Evolutionary conservation across 2,329 filamentous ascomycete species (phyloP).

Genomic region (Dothideomycetes sp.): DNA sequence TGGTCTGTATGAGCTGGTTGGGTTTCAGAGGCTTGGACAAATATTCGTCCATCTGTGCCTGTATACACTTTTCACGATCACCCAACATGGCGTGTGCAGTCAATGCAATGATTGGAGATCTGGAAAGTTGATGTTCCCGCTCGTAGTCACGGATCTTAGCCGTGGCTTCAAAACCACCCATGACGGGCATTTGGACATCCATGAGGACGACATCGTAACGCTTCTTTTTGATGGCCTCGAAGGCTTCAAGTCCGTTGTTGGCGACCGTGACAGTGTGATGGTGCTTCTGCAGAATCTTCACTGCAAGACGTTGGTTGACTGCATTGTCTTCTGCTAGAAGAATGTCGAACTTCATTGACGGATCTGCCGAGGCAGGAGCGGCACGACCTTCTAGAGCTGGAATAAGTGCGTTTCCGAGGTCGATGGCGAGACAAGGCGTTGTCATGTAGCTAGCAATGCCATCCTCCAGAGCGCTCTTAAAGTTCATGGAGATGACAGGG

Average conservation of each 20-base stretch:
- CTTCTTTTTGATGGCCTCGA: constrained; percentile 83
- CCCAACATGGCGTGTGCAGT: constrained; percentile 98
- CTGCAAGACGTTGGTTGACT: constrained; percentile 89
- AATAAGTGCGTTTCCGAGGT: constrained; percentile 91
- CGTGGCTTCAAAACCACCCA: constrained; percentile 97
- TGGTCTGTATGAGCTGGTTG: constrained; percentile 94
- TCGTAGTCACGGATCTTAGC: constrained; percentile 95
- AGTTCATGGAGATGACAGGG: constrained; percentile 76
- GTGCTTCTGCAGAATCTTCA: constrained; percentile 96
- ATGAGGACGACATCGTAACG: constrained; percentile 95
- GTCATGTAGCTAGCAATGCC: constrained; percentile 99
- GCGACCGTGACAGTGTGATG: constrained; percentile 88
- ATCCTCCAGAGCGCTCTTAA: constrained; percentile 87
- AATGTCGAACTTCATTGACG: constrained; percentile 91
- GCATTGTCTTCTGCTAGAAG: constrained; percentile 93
- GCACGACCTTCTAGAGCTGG: constrained; percentile 89
- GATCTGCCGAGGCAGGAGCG: constrained; percentile 82
- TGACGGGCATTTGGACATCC: constrained; percentile 99
- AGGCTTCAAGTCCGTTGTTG: constrained; percentile 85
- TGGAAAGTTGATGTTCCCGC: constrained; percentile 62
- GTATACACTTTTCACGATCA: constrained; percentile 94
- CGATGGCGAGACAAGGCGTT: constrained; percentile 85
- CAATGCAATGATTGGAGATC: constrained; percentile 91
- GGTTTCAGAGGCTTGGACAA: constrained; percentile 93
- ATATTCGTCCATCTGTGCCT: constrained; percentile 99